Evolutionary conservation across 495 filamentous ascomycete species (phyloP).

Genomic region (Penicillium paxilli): DNA sequence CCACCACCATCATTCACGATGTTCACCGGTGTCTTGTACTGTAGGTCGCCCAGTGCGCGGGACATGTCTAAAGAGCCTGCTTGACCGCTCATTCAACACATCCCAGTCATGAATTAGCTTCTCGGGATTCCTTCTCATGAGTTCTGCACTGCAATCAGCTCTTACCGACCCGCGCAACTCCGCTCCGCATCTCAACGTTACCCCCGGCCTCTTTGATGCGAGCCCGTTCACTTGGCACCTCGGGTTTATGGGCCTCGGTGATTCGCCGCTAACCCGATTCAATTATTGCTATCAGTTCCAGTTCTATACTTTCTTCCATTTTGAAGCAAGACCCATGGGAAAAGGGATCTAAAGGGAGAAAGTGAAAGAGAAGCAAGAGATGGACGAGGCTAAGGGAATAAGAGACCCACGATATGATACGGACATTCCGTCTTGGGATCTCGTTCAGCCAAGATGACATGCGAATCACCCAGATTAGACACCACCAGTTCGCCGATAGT

Average conservation of each 20-base stretch:
- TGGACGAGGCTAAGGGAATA: background rate
- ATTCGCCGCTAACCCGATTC: constrained; percentile 29
- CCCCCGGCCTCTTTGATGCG: constrained; percentile 43
- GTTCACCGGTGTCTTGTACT: constrained; percentile 44
- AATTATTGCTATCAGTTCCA: constrained; percentile 6
- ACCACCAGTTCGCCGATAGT: constrained; percentile 36
- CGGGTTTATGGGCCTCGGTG: constrained; percentile 39
- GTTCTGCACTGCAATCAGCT: background rate
- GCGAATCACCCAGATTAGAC: constrained; percentile 44
- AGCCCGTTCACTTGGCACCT: constrained; percentile 26
- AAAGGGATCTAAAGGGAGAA: no score
- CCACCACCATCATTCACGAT: constrained; percentile 11
- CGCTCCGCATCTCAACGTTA: constrained; percentile 22
- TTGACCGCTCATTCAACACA: background rate
- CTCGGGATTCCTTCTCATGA: background rate
- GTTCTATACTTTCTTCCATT: constrained; percentile 1
- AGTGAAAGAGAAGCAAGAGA: no score
- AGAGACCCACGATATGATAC: constrained; percentile 28
- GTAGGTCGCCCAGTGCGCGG: constrained; percentile 43
- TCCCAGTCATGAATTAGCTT: background rate
- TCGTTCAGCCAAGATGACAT: constrained; percentile 36
- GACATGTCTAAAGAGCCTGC: constrained; percentile 44
- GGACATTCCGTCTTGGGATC: constrained; percentile 30
- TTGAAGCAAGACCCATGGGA: no score
- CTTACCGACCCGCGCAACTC: constrained; percentile 35